A percentile compares a stretch with the other conserved stretches of the same genome.
phyloP scores from a whole-genome alignment of 2,329 filamentous ascomycete genomes.

The Lachnellula occidentalis region DNA sequence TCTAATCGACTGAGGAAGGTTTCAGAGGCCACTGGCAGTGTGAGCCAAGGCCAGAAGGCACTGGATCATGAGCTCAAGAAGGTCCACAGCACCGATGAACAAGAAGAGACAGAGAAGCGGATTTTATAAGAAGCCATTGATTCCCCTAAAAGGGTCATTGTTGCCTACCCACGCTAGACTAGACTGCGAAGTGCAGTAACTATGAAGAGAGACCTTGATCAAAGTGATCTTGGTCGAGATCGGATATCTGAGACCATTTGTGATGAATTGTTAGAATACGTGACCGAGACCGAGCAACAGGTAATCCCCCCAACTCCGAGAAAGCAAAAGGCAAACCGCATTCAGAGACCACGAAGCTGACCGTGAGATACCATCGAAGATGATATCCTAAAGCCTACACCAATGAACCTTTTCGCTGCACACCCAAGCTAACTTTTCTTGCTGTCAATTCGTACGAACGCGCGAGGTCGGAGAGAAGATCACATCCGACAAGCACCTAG shows the following conservation, averaged over 20 bases:
- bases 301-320: constrained; percentile 30
- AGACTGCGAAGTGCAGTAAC: constrained; percentile 26
- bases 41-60: constrained; percentile 12
- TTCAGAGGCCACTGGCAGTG: constrained; percentile 11
- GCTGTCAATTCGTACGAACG: constrained; percentile 24
- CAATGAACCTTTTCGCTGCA: constrained; percentile 30
- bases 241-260: constrained; percentile 20
- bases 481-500: constrained; percentile 18
- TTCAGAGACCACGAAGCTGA: constrained; percentile 31
- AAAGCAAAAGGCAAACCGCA: constrained; percentile 29
- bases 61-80: constrained; percentile 36
- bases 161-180: constrained; percentile 22
- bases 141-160: constrained; percentile 21
- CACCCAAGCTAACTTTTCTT: constrained; percentile 31
- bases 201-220: constrained; percentile 26
- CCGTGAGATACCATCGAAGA: constrained; percentile 19
- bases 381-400: constrained; percentile 23
- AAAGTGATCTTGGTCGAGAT: constrained; percentile 27
- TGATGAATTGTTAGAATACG: constrained; percentile 22
- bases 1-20: constrained; percentile 65
- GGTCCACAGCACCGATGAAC: constrained; percentile 48
- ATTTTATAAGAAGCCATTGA: constrained; percentile 25
- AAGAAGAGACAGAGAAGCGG: constrained; percentile 51
- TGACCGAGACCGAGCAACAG: constrained; percentile 27
- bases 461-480: constrained; percentile 27